These are phyloP conservation scores for Leccinum angustisporum DNA, from an alignment of 1,284 basidiomycete species.

Conservation along the genomic window DNA sequence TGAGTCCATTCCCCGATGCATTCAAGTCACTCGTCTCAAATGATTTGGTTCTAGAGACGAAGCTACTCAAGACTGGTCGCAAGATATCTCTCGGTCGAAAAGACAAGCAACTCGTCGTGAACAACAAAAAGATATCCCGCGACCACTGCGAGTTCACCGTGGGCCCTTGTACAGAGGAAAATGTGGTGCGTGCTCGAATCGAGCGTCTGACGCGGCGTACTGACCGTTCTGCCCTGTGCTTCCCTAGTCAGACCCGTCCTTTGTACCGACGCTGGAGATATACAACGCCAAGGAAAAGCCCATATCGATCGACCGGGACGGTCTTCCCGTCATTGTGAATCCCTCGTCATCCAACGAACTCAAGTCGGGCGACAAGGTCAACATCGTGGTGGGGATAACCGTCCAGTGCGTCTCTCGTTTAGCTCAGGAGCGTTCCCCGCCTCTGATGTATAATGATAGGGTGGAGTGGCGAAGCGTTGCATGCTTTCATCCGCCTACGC, in stretches of 20 bases:
- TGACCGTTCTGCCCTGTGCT: constrained; percentile 1
- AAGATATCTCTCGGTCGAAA: constrained; percentile 57
- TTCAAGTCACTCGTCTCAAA: not conserved
- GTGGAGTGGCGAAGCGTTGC: constrained; percentile 54
- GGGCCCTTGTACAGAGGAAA: constrained; percentile 45
- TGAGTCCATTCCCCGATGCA: constrained; percentile 11
- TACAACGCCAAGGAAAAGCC: constrained; percentile 47
- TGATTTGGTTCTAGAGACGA: constrained; percentile 44
- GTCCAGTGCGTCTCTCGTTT: constrained; percentile 42
- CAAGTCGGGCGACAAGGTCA: constrained; percentile 50
- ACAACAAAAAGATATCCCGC: constrained; percentile 60
- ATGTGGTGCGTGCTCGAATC: constrained; percentile 46
- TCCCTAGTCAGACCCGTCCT: constrained; percentile 40
- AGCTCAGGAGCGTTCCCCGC: not conserved
- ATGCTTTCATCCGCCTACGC: constrained; percentile 44
- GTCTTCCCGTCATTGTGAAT: constrained; percentile 30
- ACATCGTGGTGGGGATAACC: constrained; percentile 43
- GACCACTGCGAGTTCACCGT: constrained; percentile 57
- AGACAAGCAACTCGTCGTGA: constrained; percentile 48
- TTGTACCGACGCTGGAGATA: constrained; percentile 44
- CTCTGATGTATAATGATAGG: constrained; percentile 32
- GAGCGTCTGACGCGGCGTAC: not conserved
- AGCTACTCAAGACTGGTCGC: constrained; percentile 58
- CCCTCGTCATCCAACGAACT: constrained; percentile 37
- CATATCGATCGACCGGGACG: constrained; percentile 39